These are phyloP conservation scores for Russula virescens DNA, from an alignment of 768 basidiomycete species.

Conservation along the genomic window DNA sequence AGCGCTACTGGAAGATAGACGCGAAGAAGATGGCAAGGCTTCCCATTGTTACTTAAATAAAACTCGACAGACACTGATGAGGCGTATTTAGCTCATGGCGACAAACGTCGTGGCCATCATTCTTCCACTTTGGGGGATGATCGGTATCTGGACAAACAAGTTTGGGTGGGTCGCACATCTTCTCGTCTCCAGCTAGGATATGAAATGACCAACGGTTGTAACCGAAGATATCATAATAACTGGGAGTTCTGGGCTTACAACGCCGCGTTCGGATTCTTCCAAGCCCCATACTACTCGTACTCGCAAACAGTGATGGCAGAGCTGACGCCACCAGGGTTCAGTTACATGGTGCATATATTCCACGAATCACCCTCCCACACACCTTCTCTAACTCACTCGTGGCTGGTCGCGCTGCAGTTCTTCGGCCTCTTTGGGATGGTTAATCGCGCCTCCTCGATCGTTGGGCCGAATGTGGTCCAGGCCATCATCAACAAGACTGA, in stretches of 20 bases:
- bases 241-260: slow-evolving; percentile 93
- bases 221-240: slow-evolving; percentile 57
- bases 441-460: slow-evolving; percentile 75
- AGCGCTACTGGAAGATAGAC: slow-evolving; percentile 67
- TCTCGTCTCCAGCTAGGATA: neutral
- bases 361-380: too few relatives aligned
- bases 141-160: slow-evolving; percentile 73
- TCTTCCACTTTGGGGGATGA: slow-evolving; percentile 82
- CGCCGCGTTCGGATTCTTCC: slow-evolving; percentile 74
- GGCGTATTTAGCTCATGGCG: slow-evolving; percentile 50
- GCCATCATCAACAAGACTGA: slow-evolving; percentile 74
- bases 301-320: slow-evolving; percentile 88
- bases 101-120: slow-evolving; percentile 73
- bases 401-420: slow-evolving; percentile 45
- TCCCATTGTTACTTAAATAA: slow-evolving; percentile 5
- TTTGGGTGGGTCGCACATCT: slow-evolving; percentile 50
- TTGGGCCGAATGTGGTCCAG: slow-evolving; percentile 81
- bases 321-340: slow-evolving; percentile 79
- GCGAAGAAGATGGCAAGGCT: slow-evolving; percentile 68
- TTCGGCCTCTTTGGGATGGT: slow-evolving; percentile 77
- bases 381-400: neutral
- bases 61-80: neutral
- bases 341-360: slow-evolving; percentile 53
- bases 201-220: neutral
- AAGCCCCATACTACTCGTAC: slow-evolving; percentile 83